A percentile compares a stretch with the other conserved stretches of the same genome.
These are phyloP conservation scores for Eimeria sp. DNA, from an alignment of 169 alveolate genomes.

Conservation along the genomic window DNA sequence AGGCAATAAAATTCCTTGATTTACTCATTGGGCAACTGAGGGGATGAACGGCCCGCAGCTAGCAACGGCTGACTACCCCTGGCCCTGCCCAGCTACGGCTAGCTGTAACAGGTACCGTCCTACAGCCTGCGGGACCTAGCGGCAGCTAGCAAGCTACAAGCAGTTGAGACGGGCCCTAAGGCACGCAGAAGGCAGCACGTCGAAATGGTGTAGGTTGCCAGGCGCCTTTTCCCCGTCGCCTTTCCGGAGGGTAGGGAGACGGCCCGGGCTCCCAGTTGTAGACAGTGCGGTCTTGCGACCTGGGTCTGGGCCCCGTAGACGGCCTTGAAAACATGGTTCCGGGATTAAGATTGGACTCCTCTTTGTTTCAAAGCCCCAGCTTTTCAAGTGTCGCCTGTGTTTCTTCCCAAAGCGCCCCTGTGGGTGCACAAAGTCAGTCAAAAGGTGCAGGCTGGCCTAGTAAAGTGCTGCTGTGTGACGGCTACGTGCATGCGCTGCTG, in stretches of 20 bases:
- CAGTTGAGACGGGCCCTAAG: background rate
- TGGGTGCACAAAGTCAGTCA: background rate
- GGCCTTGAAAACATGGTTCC: background rate
- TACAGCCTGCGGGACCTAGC: background rate
- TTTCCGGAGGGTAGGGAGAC: background rate
- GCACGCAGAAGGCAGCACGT: background rate
- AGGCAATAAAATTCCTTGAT: constrained; percentile 85
- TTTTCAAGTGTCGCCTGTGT: background rate
- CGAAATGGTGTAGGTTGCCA: background rate
- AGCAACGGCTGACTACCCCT: background rate
- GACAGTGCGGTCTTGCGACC: background rate
- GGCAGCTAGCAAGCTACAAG: background rate
- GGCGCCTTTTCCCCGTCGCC: background rate
- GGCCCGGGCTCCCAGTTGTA: background rate
- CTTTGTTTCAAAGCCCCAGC: background rate
- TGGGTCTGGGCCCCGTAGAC: background rate
- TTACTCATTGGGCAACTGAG: constrained; percentile 70
- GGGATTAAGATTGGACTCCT: background rate
- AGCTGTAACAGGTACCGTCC: background rate
- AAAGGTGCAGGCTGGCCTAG: background rate
- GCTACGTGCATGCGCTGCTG: background rate
- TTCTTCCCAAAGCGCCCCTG: background rate
- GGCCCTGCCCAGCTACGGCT: background rate
- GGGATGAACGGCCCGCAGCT: constrained; percentile 4
- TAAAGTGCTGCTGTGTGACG: background rate